phyloP scores from a whole-genome alignment of 1,139 yeast species.

The Blastobotrys raffinosifermentans region DNA sequence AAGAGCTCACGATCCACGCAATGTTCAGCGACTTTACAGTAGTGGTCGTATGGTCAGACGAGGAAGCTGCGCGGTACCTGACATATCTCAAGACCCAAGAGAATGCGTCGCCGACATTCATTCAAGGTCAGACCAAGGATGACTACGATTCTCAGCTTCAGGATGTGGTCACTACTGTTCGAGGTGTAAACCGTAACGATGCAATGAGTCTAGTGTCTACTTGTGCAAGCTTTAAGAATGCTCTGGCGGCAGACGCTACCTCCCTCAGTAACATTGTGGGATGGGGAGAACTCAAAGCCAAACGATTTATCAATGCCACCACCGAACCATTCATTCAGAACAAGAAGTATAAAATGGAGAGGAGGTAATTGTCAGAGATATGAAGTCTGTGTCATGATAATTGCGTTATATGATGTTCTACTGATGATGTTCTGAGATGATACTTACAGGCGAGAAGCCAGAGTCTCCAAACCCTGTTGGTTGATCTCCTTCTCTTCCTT shows the following conservation, averaged over 20 bases:
- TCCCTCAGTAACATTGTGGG: constrained; percentile 40
- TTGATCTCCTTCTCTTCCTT: constrained; percentile 17
- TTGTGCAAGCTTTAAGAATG: constrained; percentile 47
- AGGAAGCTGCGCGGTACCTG: constrained; percentile 80
- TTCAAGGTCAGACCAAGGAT: constrained; percentile 41
- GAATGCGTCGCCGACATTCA: constrained; percentile 31
- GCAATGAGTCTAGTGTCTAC: constrained; percentile 49
- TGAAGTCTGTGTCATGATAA: too few species aligned
- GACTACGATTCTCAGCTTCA: constrained; percentile 48
- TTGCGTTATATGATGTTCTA: too few species aligned
- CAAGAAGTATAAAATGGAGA: constrained; percentile 6
- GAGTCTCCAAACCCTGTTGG: constrained; percentile 15
- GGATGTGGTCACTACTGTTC: constrained; percentile 47
- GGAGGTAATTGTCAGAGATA: background rate
- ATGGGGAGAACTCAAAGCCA: constrained; percentile 50
- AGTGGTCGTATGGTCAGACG: constrained; percentile 73
- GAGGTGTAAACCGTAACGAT: constrained; percentile 55
- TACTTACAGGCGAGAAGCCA: constrained; percentile 4
- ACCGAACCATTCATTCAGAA: constrained; percentile 46
- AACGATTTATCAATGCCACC: constrained; percentile 41
- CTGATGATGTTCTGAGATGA: too few species aligned
- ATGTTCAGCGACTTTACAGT: constrained; percentile 61
- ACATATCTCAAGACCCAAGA: constrained; percentile 31
- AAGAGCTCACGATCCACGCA: constrained; percentile 58
- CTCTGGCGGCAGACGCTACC: constrained; percentile 38